These are phyloP conservation scores for Lepraria neglecta DNA, from an alignment of 495 filamentous ascomycete species.

Conservation along the genomic window DNA sequence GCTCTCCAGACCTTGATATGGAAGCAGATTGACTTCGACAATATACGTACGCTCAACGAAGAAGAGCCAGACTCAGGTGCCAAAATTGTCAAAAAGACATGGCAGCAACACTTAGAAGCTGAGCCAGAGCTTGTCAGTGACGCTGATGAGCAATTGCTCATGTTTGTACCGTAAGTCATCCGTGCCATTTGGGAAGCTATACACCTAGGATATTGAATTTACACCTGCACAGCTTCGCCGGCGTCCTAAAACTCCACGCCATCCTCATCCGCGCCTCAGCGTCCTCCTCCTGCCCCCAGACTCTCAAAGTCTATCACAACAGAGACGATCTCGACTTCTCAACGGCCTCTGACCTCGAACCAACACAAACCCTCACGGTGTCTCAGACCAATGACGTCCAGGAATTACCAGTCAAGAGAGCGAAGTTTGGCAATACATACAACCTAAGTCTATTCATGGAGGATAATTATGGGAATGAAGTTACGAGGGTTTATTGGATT, in stretches of 20 bases:
- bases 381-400: constrained; percentile 74
- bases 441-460: constrained; percentile 77
- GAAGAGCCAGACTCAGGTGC: constrained; percentile 56
- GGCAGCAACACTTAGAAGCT: constrained; percentile 66
- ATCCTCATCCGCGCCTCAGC: constrained; percentile 74
- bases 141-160: constrained; percentile 86
- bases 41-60: constrained; percentile 83
- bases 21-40: constrained; percentile 82
- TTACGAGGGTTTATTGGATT: constrained; percentile 72
- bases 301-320: constrained; percentile 79
- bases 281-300: constrained; percentile 66
- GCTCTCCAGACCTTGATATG: constrained; percentile 84
- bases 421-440: constrained; percentile 75
- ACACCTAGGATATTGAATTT: not conserved
- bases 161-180: constrained; percentile 75
- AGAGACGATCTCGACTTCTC: constrained; percentile 78
- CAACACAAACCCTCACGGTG: constrained; percentile 74
- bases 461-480: constrained; percentile 57
- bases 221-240: constrained; percentile 64
- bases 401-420: constrained; percentile 78
- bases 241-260: constrained; percentile 84
- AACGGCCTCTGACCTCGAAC: constrained; percentile 57
- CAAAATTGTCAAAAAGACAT: constrained; percentile 81
- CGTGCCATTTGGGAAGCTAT: constrained; percentile 11
- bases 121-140: constrained; percentile 75